phyloP scores from a whole-genome alignment of 1,139 yeast species.

The Hanseniaspora sp. region DNA sequence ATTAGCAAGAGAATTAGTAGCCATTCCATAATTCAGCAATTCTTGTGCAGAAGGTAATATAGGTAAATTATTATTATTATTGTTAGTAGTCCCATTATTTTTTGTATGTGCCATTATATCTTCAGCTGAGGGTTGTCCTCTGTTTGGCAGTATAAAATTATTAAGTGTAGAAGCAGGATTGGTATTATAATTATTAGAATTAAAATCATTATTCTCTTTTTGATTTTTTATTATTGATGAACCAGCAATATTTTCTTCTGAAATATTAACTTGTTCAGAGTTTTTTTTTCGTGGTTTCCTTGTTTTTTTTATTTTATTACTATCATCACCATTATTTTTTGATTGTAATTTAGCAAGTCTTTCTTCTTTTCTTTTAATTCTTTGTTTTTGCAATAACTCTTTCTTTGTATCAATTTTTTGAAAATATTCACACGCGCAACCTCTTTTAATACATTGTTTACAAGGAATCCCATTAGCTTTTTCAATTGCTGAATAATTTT shows the following conservation, averaged over 20 bases:
- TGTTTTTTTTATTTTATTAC: not conserved
- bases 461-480: conserved; percentile 8
- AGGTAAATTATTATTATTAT: not conserved
- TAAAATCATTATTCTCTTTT: no score
- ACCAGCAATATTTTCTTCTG: not conserved
- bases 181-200: not conserved
- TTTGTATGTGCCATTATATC: not conserved
- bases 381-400: not conserved
- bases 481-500: conserved; percentile 22
- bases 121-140: not conserved
- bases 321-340: not conserved
- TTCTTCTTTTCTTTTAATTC: not conserved
- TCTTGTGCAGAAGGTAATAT: not conserved
- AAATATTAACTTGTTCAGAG: not conserved
- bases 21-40: not conserved
- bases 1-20: not conserved
- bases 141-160: not conserved
- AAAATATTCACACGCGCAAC: conserved; percentile 4
- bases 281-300: not conserved
- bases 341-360: not conserved
- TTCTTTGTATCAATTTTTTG: conserved; percentile 2
- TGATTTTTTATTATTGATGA: not conserved
- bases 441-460: conserved; percentile 7
- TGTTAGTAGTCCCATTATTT: not conserved
- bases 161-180: not conserved